Evolutionary conservation across 805 yeast genomes (phyloP).

Genomic region (Candida ficus): DNA sequence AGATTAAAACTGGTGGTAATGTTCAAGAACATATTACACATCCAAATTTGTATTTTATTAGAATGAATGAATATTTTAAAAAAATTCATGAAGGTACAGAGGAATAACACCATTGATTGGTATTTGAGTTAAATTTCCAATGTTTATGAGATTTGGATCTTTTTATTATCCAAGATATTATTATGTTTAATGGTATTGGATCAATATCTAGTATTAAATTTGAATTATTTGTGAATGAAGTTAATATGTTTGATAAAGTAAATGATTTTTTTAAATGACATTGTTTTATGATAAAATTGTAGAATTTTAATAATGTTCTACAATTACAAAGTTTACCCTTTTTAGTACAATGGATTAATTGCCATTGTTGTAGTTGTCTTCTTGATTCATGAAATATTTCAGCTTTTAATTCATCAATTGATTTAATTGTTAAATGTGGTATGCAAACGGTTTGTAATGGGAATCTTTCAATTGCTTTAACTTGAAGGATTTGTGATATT

Average conservation of each 20-base stretch:
- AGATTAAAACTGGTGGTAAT: conserved; percentile 52
- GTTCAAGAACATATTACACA: conserved; percentile 48
- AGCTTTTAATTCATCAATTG: conserved; percentile 13
- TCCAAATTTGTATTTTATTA: conserved; percentile 84
- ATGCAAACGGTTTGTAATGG: conserved; percentile 12
- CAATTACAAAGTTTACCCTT: not conserved
- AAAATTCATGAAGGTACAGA: conserved; percentile 14
- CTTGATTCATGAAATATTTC: conserved; percentile 25
- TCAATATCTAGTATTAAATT: not conserved
- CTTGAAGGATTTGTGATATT: conserved; percentile 14
- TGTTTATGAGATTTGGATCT: not conserved
- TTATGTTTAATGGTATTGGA: not conserved
- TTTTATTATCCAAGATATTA: conserved; percentile 1
- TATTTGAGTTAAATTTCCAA: not conserved
- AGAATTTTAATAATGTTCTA: not conserved
- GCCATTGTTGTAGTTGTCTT: conserved; percentile 17
- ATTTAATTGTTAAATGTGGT: conserved; percentile 7
- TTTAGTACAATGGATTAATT: conserved; percentile 16
- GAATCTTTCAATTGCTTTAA: conserved; percentile 13
- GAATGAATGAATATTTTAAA: conserved; percentile 56
- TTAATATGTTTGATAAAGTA: not conserved
- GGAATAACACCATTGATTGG: no score
- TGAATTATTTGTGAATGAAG: not conserved
- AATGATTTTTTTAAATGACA: not conserved
- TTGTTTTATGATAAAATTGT: not conserved